Percentiles rank a stretch among this genome's conserved stretches.
Conservation (phyloP, 2,329 filamentous ascomycete species). For the Thielaviopsis euricoi region DNA sequence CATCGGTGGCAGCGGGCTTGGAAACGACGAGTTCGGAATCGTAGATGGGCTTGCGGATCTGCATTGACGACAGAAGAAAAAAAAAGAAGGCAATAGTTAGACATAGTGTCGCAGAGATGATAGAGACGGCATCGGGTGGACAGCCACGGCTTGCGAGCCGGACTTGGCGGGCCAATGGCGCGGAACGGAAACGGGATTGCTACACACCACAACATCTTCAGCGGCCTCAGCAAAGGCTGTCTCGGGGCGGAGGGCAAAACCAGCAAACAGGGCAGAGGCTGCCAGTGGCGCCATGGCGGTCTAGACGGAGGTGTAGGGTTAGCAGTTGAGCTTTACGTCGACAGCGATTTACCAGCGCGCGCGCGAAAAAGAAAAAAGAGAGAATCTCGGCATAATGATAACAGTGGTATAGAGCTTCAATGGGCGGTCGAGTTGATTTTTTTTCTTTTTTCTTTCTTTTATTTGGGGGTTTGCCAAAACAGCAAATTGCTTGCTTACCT, state of each 20-base stretch:
- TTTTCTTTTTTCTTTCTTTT: too few relatives aligned
- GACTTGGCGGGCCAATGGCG: not conserved
- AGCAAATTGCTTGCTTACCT: slow-evolving; percentile 24
- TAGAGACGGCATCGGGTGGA: not conserved
- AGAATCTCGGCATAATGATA: not conserved
- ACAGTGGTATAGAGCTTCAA: not conserved
- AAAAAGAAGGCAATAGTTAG: not conserved
- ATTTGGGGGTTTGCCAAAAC: too few relatives aligned
- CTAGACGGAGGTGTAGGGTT: slow-evolving; percentile 20
- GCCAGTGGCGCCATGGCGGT: slow-evolving; percentile 36
- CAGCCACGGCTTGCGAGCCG: not conserved
- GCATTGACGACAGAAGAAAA: not conserved
- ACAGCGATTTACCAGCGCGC: not conserved
- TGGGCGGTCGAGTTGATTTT: not conserved
- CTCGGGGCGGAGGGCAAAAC: slow-evolving; percentile 30
- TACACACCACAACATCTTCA: slow-evolving; percentile 12
- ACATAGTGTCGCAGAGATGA: not conserved
- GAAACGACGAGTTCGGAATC: slow-evolving; percentile 33
- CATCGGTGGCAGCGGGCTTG: slow-evolving; percentile 11
- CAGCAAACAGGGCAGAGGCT: slow-evolving; percentile 32
- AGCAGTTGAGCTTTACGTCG: not conserved
- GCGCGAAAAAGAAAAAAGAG: too few relatives aligned
- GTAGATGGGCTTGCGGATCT: slow-evolving; percentile 57
- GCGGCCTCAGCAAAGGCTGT: slow-evolving; percentile 36
- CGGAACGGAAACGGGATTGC: not conserved